Evolutionary conservation across 768 basidiomycete species (phyloP), one percentile per base, ranked within the genome.

Genomic region (Hortiboletus campestris): DNA sequence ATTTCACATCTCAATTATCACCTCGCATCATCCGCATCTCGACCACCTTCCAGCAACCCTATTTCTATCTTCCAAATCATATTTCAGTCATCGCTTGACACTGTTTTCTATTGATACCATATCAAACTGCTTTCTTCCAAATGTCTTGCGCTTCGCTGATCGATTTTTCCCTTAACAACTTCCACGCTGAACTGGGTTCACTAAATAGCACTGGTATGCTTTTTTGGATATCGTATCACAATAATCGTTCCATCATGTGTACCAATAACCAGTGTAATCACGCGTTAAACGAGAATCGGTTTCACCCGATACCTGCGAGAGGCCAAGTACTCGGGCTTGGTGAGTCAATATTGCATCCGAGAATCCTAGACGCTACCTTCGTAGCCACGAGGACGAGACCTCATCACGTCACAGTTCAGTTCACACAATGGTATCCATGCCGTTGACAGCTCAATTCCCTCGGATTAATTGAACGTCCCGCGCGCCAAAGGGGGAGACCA

Each of bases 1-100:
- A 52, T 61, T 58, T 54, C 44, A 42, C 53, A 46, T 40, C 17
- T 62, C 55, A 61, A 17, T 52, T 63, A 65, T 57, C 48, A 2
- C 51, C 38, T 53, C 47, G 25, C 17, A 44, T 3, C 9, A 35
- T 14, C 49, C 29, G 51, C 58, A 50, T 48, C 32, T 46, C 40
- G 16, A 16, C 35, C 5, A 36, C 35, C 52, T 42, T 31, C 20
- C 22, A 35, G 19, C 36, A 52, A 50, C 43, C 10, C 29, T 36
- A 60, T 40, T 44, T 35, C 49, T 46, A 34, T 35, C 16, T 22
- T 31, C 29, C 28, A 14, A 34, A 3, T 25, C 44, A 48, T 22
- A 25, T 44, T 8, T 28, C 22, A 11, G n/a, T 31, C 36, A 34
- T 51, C 34, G 2, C n/a, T 63, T 38, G 7, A 22, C 39, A 48